Percentiles rank a stretch among this genome's conserved stretches.
These are phyloP conservation scores for Calycina herbarum DNA, from an alignment of 2,329 filamentous ascomycete species.

Conservation along the genomic window DNA sequence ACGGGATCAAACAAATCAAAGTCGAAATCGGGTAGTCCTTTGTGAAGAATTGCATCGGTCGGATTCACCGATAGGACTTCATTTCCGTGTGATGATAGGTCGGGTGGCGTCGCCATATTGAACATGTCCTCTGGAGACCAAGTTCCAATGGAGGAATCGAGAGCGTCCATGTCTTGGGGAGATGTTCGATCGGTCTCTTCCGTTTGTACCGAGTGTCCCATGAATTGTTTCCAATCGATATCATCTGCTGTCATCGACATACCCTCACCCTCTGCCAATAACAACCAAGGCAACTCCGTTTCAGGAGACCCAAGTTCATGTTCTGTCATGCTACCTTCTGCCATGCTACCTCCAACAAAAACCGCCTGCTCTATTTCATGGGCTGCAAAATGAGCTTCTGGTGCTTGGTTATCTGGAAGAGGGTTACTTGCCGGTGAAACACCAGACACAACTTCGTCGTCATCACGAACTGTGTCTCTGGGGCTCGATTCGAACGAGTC, in stretches of 20 bases:
- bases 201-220: background rate
- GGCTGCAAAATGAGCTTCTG: slow-evolving; percentile 15
- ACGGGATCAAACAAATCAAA: background rate
- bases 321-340: background rate
- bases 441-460: slow-evolving; percentile 8
- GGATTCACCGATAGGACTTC: background rate
- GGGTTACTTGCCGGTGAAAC: slow-evolving; percentile 14
- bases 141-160: background rate
- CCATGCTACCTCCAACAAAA: slow-evolving; percentile 7
- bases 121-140: background rate
- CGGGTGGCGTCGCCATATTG: background rate
- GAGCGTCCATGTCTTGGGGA: background rate
- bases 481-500: background rate
- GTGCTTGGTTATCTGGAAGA: slow-evolving; percentile 11
- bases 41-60: background rate
- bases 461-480: slow-evolving; percentile 5
- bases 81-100: background rate
- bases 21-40: background rate
- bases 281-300: background rate
- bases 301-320: background rate
- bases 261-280: background rate
- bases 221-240: background rate
- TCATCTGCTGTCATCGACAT: background rate
- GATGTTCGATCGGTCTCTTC: background rate
- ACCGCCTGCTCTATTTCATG: slow-evolving; percentile 11